Evolutionary conservation across 148 eudicot genomes (phyloP).

Genomic region (Drosera capensis): DNA sequence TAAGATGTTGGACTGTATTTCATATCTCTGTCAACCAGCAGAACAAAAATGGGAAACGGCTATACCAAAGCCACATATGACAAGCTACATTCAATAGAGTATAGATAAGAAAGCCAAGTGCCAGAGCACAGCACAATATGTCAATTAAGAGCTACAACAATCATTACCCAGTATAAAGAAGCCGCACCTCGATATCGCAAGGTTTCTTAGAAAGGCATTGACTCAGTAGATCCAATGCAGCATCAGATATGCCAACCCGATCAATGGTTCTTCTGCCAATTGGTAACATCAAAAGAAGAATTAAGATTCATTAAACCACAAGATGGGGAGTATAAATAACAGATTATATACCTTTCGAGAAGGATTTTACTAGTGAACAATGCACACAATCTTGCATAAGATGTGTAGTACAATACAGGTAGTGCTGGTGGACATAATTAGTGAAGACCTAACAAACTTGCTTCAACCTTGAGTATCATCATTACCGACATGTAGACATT

Average conservation of each 20-base stretch:
- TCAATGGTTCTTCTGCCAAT: conserved; percentile 53
- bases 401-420: too few species aligned
- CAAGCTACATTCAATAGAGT: too few species aligned
- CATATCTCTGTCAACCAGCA: conserved; percentile 82
- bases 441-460: too few species aligned
- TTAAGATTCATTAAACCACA: conserved; percentile 1
- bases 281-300: conserved; percentile 5
- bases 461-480: too few species aligned
- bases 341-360: too few species aligned
- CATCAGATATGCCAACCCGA: conserved; percentile 65
- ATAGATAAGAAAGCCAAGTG: conserved; percentile 7
- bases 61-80: conserved; percentile 58
- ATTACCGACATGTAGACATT: too few species aligned
- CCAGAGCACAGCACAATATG: conserved; percentile 2
- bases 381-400: too few species aligned
- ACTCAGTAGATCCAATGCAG: conserved; percentile 53
- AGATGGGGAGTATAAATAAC: neutral
- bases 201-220: conserved; percentile 72
- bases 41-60: conserved; percentile 67
- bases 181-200: conserved; percentile 56
- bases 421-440: too few species aligned
- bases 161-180: neutral
- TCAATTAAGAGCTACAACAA: conserved; percentile 3
- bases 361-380: too few species aligned
- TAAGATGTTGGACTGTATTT: conserved; percentile 77